These are phyloP conservation scores for Conticribra guillardii DNA, from an alignment of 108 stramenopile genomes.

Conservation along the genomic window DNA sequence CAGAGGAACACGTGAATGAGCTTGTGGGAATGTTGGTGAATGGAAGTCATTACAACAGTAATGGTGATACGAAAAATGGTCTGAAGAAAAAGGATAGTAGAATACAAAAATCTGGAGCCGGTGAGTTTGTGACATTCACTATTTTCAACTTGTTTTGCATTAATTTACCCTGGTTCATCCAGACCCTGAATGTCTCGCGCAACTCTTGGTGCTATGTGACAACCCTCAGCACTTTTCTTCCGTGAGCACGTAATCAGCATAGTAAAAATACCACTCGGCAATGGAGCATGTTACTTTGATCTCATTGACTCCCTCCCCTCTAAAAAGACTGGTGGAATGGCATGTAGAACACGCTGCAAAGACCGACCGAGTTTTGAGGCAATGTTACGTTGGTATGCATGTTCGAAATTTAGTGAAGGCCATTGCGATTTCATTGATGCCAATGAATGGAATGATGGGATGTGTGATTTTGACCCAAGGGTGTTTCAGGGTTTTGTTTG, in stretches of 20 bases:
- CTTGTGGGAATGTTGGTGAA: constrained; percentile 55
- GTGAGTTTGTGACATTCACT: constrained; percentile 4
- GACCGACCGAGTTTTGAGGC: constrained; percentile 60
- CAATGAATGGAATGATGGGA: constrained; percentile 83
- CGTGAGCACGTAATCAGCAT: constrained; percentile 91
- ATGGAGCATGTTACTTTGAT: constrained; percentile 67
- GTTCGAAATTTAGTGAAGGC: constrained; percentile 72
- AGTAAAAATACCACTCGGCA: constrained; percentile 71
- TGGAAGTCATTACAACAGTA: constrained; percentile 22
- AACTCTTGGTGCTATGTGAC: no score
- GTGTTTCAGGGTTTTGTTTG: constrained; percentile 94
- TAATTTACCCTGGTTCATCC: no score
- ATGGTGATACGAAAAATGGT: neutral
- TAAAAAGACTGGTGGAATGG: constrained; percentile 46
- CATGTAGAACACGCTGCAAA: constrained; percentile 79
- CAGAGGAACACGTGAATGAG: constrained; percentile 60
- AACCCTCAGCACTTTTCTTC: constrained; percentile 82
- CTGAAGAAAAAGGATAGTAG: constrained; percentile 47
- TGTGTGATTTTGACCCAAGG: constrained; percentile 91
- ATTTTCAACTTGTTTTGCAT: neutral
- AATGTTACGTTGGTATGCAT: constrained; percentile 73
- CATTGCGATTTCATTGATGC: constrained; percentile 80
- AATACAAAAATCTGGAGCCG: constrained; percentile 63
- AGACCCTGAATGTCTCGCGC: no score
- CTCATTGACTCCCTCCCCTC: constrained; percentile 83